A percentile compares a stretch with the other conserved stretches of the same genome.
Evolutionary conservation across 78 protist species (phyloP).

Genomic region (Dictyostelium brefeldianum): DNA sequence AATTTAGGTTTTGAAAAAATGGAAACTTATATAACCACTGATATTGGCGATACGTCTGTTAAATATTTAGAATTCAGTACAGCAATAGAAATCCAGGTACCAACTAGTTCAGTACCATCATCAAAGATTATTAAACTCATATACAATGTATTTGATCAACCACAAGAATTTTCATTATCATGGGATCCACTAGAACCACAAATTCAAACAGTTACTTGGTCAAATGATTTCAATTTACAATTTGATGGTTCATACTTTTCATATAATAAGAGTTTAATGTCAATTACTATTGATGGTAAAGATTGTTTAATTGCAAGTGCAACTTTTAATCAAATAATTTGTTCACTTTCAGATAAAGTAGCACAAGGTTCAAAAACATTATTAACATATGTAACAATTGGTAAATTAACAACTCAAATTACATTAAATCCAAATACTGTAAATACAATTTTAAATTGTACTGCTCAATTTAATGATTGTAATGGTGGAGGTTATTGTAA

Average conservation of each 20-base stretch:
- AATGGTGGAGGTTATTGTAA: background rate
- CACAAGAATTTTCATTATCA: background rate
- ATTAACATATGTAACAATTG: background rate
- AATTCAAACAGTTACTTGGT: background rate
- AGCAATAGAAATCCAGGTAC: no score
- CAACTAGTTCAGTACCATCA: no score
- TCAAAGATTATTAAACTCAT: no score
- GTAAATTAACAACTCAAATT: constrained; percentile 3
- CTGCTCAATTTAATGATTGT: background rate
- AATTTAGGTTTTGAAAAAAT: no score
- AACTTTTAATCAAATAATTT: background rate
- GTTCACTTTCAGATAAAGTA: background rate
- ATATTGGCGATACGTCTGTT: no score
- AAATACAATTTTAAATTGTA: background rate
- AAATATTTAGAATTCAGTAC: no score
- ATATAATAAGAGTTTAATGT: background rate
- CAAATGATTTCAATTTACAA: background rate
- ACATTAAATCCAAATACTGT: background rate
- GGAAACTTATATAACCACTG: no score
- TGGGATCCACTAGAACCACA: background rate
- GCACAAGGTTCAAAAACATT: background rate
- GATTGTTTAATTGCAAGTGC: background rate
- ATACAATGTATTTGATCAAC: no score
- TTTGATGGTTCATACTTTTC: background rate
- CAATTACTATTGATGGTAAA: background rate